These are phyloP conservation scores for Tricholoma bakamatsutake DNA, from an alignment of 768 basidiomycete genomes.

Conservation along the genomic window DNA sequence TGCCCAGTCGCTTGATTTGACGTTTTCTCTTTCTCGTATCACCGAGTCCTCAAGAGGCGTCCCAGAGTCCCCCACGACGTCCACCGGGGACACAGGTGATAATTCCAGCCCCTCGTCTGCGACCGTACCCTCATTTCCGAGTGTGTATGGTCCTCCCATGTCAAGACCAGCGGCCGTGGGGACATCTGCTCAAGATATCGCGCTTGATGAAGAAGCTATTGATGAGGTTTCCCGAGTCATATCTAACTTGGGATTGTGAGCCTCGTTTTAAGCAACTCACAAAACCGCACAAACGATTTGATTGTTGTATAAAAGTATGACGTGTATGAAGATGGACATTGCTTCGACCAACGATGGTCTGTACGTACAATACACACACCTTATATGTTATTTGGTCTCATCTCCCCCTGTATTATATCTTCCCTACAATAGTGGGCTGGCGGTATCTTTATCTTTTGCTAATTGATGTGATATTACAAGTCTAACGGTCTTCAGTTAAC, in stretches of 20 bases:
- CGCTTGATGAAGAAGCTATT: conserved; percentile 50
- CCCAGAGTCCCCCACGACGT: conserved; percentile 79
- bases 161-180: conserved; percentile 40
- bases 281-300: conserved; percentile 1
- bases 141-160: conserved; percentile 69
- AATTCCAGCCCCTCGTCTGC: conserved; percentile 77
- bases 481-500: conserved; percentile 39
- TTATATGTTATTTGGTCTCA: conserved; percentile 30
- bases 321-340: conserved; percentile 17
- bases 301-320: conserved; percentile 17
- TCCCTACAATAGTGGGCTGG: conserved; percentile 50
- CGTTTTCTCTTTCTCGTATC: conserved; percentile 77
- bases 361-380: conserved; percentile 20
- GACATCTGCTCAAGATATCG: conserved; percentile 33
- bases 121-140: conserved; percentile 78
- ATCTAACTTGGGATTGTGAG: conserved; percentile 64
- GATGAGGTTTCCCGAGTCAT: conserved; percentile 76
- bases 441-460: conserved; percentile 57
- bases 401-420: conserved; percentile 37
- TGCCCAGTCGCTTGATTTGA: conserved; percentile 86
- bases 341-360: conserved; percentile 16
- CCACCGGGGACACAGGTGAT: conserved; percentile 66
- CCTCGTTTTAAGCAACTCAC: conserved; percentile 8
- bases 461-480: conserved; percentile 39
- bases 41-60: conserved; percentile 60